Conservation (phyloP, 2,329 filamentous ascomycete species). For the Monosporascus cannonballus region DNA sequence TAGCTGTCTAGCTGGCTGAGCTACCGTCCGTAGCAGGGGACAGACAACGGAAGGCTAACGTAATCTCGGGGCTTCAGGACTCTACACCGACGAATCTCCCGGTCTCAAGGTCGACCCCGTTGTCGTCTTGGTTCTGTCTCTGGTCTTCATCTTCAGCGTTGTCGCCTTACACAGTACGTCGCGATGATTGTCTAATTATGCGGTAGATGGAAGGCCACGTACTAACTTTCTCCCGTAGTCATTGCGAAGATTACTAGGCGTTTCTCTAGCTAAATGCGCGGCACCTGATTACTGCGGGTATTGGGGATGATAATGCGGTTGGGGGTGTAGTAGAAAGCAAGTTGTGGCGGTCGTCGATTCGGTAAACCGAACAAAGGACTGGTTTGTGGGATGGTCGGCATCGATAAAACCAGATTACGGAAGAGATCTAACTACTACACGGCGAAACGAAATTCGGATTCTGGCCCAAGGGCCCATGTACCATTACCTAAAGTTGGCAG, state of each 20-base stretch:
- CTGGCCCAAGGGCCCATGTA: conserved; percentile 16
- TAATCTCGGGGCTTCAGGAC: conserved; percentile 42
- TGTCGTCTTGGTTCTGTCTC: conserved; percentile 88
- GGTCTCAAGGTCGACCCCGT: conserved; percentile 97
- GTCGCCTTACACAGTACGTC: conserved; percentile 91
- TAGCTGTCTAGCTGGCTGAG: no score
- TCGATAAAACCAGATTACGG: conserved; percentile 4
- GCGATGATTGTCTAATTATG: neutral
- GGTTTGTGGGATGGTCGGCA: conserved; percentile 1
- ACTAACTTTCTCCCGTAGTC: conserved; percentile 48
- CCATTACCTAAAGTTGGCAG: conserved; percentile 19
- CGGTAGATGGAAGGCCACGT: neutral
- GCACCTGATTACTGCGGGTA: neutral
- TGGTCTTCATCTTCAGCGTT: conserved; percentile 98
- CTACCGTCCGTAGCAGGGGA: no score
- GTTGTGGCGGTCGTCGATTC: conserved; percentile 4
- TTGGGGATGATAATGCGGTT: neutral
- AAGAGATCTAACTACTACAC: conserved; percentile 4
- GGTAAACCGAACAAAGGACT: no score
- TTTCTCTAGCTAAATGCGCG: conserved; percentile 57
- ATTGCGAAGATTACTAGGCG: conserved; percentile 92
- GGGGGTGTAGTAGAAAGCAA: no score
- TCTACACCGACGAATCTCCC: conserved; percentile 98
- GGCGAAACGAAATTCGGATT: conserved; percentile 5
- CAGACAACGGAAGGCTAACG: no score